These are phyloP conservation scores for Ogataea paradorogensis DNA, from an alignment of 805 yeast genomes.

Conservation along the genomic window DNA sequence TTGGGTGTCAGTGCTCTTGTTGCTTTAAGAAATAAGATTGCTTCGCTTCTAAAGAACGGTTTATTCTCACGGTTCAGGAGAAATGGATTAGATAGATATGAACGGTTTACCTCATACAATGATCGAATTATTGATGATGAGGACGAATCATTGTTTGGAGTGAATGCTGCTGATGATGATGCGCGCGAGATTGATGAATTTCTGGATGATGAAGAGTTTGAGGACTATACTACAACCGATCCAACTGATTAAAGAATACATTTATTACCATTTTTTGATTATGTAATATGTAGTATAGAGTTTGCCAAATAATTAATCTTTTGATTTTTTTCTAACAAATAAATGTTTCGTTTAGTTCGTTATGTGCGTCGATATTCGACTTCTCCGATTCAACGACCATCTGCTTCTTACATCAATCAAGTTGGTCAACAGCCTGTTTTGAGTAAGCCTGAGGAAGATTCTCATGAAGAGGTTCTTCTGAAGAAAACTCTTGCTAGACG, in stretches of 20 bases:
- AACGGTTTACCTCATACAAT: constrained; percentile 27
- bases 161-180: constrained; percentile 41
- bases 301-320: neutral
- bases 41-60: constrained; percentile 25
- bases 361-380: constrained; percentile 4
- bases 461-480: constrained; percentile 21
- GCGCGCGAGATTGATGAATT: constrained; percentile 47
- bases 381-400: constrained; percentile 20
- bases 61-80: constrained; percentile 24
- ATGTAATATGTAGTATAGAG: neutral
- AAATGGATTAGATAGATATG: constrained; percentile 14
- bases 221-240: constrained; percentile 20
- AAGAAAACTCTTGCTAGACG: constrained; percentile 26
- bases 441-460: constrained; percentile 5
- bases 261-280: too few relatives aligned
- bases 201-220: constrained; percentile 32
- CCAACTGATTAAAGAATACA: neutral
- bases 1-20: constrained; percentile 24
- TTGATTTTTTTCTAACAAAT: too few relatives aligned
- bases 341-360: constrained; percentile 3
- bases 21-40: constrained; percentile 13
- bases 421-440: constrained; percentile 31
- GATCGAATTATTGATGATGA: constrained; percentile 33
- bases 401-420: constrained; percentile 23
- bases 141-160: constrained; percentile 33